These are phyloP conservation scores for Calonectria naviculata DNA, from an alignment of 2,329 filamentous ascomycete species.

Conservation along the genomic window DNA sequence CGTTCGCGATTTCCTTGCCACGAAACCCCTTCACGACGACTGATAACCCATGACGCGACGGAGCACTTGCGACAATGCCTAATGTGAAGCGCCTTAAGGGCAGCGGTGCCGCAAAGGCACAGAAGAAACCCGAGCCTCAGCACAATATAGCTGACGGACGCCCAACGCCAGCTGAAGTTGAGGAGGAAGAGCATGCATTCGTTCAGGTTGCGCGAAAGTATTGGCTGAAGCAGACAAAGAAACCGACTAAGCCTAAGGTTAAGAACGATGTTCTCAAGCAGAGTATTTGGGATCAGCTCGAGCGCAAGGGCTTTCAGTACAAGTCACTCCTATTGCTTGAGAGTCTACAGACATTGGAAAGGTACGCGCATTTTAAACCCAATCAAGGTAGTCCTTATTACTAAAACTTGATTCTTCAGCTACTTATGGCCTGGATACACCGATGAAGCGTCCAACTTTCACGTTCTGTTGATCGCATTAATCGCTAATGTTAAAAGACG, in stretches of 20 bases:
- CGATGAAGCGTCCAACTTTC: constrained; percentile 89
- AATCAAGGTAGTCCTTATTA: background rate
- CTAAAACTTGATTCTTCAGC: constrained; percentile 54
- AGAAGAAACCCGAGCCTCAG: constrained; percentile 49
- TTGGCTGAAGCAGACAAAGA: constrained; percentile 79
- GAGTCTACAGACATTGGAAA: constrained; percentile 90
- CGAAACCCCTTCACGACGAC: constrained; percentile 14
- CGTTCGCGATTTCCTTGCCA: constrained; percentile 16
- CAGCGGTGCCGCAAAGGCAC: constrained; percentile 56
- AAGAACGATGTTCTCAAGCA: constrained; percentile 88
- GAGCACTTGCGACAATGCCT: constrained; percentile 57
- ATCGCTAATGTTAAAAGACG: constrained; percentile 90
- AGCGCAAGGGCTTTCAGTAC: constrained; percentile 82
- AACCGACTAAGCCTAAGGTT: constrained; percentile 74
- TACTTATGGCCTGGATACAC: constrained; percentile 96
- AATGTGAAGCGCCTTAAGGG: constrained; percentile 69
- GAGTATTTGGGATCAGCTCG: constrained; percentile 89
- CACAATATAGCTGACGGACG: constrained; percentile 52
- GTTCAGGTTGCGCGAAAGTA: constrained; percentile 83
- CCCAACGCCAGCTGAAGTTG: constrained; percentile 72
- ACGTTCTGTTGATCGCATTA: constrained; percentile 87
- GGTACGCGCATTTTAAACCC: constrained; percentile 54
- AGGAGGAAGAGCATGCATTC: constrained; percentile 78
- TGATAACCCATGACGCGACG: constrained; percentile 36
- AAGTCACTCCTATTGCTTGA: constrained; percentile 86